phyloP scores from a whole-genome alignment of 352 stramenopile species.

The Pythium utonaiense region DNA sequence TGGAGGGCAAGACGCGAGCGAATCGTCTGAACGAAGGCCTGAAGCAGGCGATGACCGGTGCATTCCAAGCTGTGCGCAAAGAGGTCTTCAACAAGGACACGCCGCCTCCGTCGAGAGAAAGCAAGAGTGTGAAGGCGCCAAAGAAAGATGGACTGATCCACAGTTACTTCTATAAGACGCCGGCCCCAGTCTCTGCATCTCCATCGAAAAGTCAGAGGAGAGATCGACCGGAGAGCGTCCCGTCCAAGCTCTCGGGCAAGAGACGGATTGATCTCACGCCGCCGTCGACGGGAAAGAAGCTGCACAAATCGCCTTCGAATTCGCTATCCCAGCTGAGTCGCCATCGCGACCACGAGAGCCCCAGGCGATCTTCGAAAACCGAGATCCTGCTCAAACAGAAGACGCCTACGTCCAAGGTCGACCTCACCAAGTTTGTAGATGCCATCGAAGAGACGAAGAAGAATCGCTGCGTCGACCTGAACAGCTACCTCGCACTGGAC shows the following conservation, averaged over 20 bases:
- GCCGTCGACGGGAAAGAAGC: not conserved
- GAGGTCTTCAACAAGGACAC: conserved; percentile 11
- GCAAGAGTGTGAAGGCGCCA: not conserved
- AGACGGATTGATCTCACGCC: conserved; percentile 24
- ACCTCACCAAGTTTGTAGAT: conserved; percentile 1
- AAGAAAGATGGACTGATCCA: not conserved
- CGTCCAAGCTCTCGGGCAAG: conserved; percentile 7
- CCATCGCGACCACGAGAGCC: not conserved
- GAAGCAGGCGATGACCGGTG: conserved; percentile 30
- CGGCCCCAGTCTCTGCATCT: not conserved
- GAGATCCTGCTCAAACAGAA: not conserved
- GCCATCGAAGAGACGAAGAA: conserved; percentile 10
- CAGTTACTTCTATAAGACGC: not conserved
- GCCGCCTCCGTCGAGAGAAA: not conserved
- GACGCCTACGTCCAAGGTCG: conserved; percentile 4
- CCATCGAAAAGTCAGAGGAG: not conserved
- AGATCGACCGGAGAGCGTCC: not conserved
- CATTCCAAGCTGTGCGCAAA: conserved; percentile 11
- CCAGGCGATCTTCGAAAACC: not conserved
- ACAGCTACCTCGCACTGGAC: conserved; percentile 11
- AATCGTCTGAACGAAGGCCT: conserved; percentile 54
- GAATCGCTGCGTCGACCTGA: not conserved
- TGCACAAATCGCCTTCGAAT: not conserved
- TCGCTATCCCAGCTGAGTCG: not conserved
- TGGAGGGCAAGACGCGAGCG: conserved; percentile 52